Conservation (phyloP, 2,329 filamentous ascomycete species). For the Chalaropsis thielavioides region DNA sequence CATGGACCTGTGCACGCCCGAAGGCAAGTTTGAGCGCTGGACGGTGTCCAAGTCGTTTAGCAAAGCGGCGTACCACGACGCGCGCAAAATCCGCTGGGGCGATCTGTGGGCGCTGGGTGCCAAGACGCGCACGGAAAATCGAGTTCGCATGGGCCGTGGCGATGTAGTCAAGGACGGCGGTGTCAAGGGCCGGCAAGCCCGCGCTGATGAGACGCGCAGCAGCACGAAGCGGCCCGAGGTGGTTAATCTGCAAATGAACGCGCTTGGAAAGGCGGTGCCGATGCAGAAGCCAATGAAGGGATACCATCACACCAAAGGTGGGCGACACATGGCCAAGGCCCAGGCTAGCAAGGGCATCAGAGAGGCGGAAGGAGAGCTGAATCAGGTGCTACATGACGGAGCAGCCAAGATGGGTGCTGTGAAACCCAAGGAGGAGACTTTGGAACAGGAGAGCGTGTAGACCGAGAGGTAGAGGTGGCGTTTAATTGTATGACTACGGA, state of each 20-base stretch:
- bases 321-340: slow-evolving; percentile 15
- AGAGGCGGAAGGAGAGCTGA: slow-evolving; percentile 10
- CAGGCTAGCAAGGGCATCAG: slow-evolving; percentile 12
- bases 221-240: slow-evolving; percentile 10
- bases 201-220: slow-evolving; percentile 9
- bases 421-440: neutral
- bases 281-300: slow-evolving; percentile 18
- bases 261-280: slow-evolving; percentile 14
- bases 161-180: slow-evolving; percentile 23
- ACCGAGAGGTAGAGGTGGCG: neutral
- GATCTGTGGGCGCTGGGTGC: slow-evolving; percentile 92
- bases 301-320: slow-evolving; percentile 17
- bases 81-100: slow-evolving; percentile 79
- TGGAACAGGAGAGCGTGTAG: neutral
- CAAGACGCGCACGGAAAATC: slow-evolving; percentile 59
- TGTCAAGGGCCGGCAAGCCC: slow-evolving; percentile 15
- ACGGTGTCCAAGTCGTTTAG: slow-evolving; percentile 72
- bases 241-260: slow-evolving; percentile 17
- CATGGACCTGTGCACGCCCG: slow-evolving; percentile 79
- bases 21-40: slow-evolving; percentile 81
- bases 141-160: slow-evolving; percentile 43
- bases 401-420: slow-evolving; percentile 5
- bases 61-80: slow-evolving; percentile 75
- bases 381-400: slow-evolving; percentile 14
- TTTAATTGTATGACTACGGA: slow-evolving; percentile 11